Conservation (phyloP, 2,329 filamentous ascomycete genomes). For the Phialophora chinensis region DNA sequence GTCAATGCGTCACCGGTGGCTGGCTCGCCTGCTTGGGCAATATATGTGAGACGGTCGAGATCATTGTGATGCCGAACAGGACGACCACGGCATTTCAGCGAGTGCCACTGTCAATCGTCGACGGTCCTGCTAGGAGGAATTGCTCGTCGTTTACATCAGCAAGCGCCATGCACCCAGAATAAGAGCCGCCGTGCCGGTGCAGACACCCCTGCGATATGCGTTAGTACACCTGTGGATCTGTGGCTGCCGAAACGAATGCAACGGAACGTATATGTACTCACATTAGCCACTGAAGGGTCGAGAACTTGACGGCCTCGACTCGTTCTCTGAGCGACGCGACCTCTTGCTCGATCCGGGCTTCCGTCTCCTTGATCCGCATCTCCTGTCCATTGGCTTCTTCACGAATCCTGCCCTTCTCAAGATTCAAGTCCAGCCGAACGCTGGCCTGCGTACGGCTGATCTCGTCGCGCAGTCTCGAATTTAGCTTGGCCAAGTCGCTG, state of each 20-base stretch:
- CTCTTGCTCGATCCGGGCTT: slow-evolving; percentile 98
- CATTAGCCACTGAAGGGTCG: slow-evolving; percentile 97
- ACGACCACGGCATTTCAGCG: not conserved
- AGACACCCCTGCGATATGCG: slow-evolving; percentile 60
- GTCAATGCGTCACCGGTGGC: not conserved
- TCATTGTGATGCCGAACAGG: not conserved
- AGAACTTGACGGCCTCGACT: slow-evolving; percentile 96
- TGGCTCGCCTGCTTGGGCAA: not conserved
- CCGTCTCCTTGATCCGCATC: slow-evolving; percentile 97
- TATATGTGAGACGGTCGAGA: not conserved
- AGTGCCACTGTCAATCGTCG: not conserved
- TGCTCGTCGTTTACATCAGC: slow-evolving; percentile 59
- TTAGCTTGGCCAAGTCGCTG: slow-evolving; percentile 94
- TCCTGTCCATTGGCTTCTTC: slow-evolving; percentile 97
- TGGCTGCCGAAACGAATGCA: not conserved
- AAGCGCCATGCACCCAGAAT: slow-evolving; percentile 72
- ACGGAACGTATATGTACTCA: slow-evolving; percentile 61
- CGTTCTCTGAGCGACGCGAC: slow-evolving; percentile 88
- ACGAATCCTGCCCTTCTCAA: slow-evolving; percentile 94
- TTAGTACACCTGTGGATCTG: slow-evolving; percentile 39
- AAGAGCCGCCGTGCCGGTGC: slow-evolving; percentile 68
- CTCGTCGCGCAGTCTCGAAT: slow-evolving; percentile 86
- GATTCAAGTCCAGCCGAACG: slow-evolving; percentile 87
- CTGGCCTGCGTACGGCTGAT: slow-evolving; percentile 92
- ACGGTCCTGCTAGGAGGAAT: not conserved